These are phyloP conservation scores for Eucalyptus cloeziana DNA, from an alignment of 345 rosid species.

Conservation along the genomic window DNA sequence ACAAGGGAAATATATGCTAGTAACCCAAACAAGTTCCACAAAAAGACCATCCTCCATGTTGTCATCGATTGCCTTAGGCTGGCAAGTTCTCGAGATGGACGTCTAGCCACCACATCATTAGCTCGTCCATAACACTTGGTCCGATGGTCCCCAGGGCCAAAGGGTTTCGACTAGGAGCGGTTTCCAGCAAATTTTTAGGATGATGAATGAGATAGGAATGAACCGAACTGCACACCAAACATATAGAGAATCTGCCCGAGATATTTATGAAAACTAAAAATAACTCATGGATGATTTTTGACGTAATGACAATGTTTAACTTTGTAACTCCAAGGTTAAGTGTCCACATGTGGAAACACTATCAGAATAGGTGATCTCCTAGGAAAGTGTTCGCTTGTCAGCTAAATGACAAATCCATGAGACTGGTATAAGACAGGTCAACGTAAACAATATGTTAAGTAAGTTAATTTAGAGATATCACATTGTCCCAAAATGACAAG, in stretches of 20 bases:
- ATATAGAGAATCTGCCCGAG: rapidly evolving
- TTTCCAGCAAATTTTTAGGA: rapidly evolving
- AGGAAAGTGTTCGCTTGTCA: too few species aligned
- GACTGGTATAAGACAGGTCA: rapidly evolving
- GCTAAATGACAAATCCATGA: rapidly evolving
- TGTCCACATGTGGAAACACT: too few species aligned
- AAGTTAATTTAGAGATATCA: too few species aligned
- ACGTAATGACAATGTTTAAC: too few species aligned
- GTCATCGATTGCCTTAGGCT: not conserved
- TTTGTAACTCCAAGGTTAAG: too few species aligned
- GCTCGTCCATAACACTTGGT: not conserved
- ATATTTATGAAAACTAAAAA: too few species aligned
- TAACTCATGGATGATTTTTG: too few species aligned
- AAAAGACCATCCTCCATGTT: not conserved
- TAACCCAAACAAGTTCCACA: not conserved
- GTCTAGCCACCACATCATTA: rapidly evolving
- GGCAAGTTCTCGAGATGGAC: not conserved
- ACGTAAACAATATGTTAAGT: too few species aligned
- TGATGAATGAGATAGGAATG: not conserved
- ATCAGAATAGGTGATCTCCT: rapidly evolving
- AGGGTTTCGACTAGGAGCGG: rapidly evolving
- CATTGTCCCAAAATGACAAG: not conserved
- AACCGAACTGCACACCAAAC: not conserved
- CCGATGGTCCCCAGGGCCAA: not conserved
- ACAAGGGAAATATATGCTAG: not conserved